Evolutionary conservation across 768 basidiomycete species (phyloP).

Genomic region (Naganishia vaughanmartiniae): DNA sequence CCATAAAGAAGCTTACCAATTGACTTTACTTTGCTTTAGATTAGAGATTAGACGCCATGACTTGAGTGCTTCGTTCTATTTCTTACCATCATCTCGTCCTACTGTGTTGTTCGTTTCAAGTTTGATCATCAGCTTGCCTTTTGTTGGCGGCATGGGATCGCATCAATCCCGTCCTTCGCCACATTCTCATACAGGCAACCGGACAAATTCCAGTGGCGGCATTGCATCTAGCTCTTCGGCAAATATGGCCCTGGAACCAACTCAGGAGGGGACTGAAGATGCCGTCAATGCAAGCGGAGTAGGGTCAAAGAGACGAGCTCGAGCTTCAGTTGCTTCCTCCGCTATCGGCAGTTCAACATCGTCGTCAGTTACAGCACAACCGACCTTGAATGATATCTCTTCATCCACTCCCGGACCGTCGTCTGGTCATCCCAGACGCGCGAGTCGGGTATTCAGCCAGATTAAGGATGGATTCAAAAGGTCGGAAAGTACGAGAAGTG

Average conservation of each 20-base stretch:
- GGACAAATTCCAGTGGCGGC: neutral
- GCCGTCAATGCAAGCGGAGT: neutral
- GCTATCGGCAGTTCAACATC: neutral
- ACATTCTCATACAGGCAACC: neutral
- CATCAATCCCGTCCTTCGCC: neutral
- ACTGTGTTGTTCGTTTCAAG: neutral
- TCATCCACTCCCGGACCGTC: neutral
- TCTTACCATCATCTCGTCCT: too few relatives aligned
- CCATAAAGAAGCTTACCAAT: neutral
- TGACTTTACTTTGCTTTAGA: too few relatives aligned
- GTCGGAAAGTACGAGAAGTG: neutral
- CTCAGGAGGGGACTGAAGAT: neutral
- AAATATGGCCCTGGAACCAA: neutral
- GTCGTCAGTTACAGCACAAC: neutral
- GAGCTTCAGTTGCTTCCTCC: neutral
- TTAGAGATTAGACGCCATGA: too few relatives aligned
- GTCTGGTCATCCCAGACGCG: neutral
- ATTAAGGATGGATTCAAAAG: neutral
- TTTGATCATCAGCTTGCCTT: neutral
- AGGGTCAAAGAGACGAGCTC: neutral
- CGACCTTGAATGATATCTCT: neutral
- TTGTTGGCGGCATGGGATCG: slow-evolving; percentile 3
- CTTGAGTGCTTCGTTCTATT: too few relatives aligned
- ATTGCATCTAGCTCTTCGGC: neutral
- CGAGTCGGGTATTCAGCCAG: neutral